Base-by-base conservation (phyloP, 2,329 filamentous ascomycete species). In the Epichloe hybrida region DNA sequence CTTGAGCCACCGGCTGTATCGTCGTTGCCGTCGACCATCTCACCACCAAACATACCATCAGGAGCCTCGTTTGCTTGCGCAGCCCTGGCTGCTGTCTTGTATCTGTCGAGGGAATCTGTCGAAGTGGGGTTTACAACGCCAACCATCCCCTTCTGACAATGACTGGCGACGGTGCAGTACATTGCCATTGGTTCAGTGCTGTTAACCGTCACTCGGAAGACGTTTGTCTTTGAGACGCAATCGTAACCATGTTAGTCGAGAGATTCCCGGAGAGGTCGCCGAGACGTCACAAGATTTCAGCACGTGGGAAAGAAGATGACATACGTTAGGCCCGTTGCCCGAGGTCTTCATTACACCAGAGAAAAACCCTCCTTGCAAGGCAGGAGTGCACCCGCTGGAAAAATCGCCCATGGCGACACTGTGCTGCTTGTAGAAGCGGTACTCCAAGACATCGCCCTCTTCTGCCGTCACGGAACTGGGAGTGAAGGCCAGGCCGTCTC, bases 371-470 rank as follows among this genome's bases (percentile, higher is more conserved):
- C 48, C 52, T 4, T 51, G 39, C 2, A 41, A 15, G 11, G 53
- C 49, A 15, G 74, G 72, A 31, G 69, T 56, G 60, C 76, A 80
- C 1, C 74, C 74, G 13, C 69, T 64, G 51, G 64, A 65, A 57
- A 76, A 77, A 41, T 70, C 66, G 31, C 71, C 70, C 55, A 72
- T 68, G 15, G 56, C 64, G 40, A 77, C 66, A 31, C 66, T 69
- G 66, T 76, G 75, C 60, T 69, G 58, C 4, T 72, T 65, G 53
- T 66, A 67, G 66, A 72, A 77, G 54, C 72, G 69, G 63, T 70
- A 78, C 61, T 77, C 74, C 49, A 79, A 58, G 3, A 71, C 56
- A 53, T 75, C 72, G 50, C 73, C 74, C 5, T 66, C 53, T 5
- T 61, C 60, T 9, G 73, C 75, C 41, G 48, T 52, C 7, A 69